Base-by-base conservation (phyloP, 1,284 basidiomycete genomes). In the Irpex sp. region DNA sequence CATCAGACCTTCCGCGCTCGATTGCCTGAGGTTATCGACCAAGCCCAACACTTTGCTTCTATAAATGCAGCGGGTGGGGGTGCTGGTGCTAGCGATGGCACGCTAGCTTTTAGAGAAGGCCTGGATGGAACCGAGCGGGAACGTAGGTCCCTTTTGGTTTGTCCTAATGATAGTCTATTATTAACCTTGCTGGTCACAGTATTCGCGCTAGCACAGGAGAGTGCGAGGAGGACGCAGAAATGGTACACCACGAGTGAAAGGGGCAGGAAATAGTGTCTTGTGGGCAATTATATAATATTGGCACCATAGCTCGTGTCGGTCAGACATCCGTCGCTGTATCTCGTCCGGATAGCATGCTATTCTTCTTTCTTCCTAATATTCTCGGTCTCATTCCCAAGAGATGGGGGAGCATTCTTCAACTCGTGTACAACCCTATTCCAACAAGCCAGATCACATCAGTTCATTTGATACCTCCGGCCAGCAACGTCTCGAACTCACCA, bases 71-170 rank as follows among this genome's bases (percentile, higher is more conserved):
- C 82, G 48, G 85, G 86, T 60, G 81, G 80, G 40, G 79, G 82
- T 48, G 75, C 78, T n/a, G 79, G 82, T 9, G 78, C 79, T 19
- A 83, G 83, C 21, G 86, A 89, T 64, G 71, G 77, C 0, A 86
- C 92, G 8, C 90, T 92, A 67, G 79, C 83, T 8, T 96, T 97
- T 72, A 82, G 93, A 68, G 93, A 96, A 73, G 94, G 94, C 0
- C 83, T 97, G 68, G 94, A 97, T 65, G 87, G 84, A 7, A 93
- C 92, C 13, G 94, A 97, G 75, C 82, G 94, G 65, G 93, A 95
- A 79, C 68, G 94, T 96, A 73, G 81, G 89, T 82, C 15, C 40
- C 58, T 19, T 19, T 7, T 61, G 40, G 15, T 19, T 51, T 31
- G 3, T 15, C 60, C n/a, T 19, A 58, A 17, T 48, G 4, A 51